Base-by-base conservation (phyloP, 768 basidiomycete genomes). In the Leccinum pellstonianum region DNA sequence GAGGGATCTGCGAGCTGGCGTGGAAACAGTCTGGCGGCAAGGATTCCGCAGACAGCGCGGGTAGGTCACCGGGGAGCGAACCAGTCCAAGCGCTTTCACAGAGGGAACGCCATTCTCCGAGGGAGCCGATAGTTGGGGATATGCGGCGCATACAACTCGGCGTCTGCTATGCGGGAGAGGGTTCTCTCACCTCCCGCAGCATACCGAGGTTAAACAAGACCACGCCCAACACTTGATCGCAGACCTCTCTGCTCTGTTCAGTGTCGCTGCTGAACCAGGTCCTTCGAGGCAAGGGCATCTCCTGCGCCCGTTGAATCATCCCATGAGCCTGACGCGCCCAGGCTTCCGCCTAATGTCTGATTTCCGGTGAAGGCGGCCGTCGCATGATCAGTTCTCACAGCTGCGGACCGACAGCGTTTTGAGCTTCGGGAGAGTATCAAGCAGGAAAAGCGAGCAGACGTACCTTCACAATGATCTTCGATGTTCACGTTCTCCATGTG, bases 201-300 rank as follows among this genome's bases (percentile, higher is more conserved):
- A 81, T 78, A 21, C 81, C 87, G 46, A 86, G 70, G 60, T 89
- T 88, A 64, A 81, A 87, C n/a, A 87, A 68, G 41, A 82, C 77
- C 3, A 82, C 83, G 4, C 82, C 83, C 53, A 83, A 78, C 0
- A 81, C 82, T 43, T 80, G 75, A 55, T 86, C 83, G 61, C 87
- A 89, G 0, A 76, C 72, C 10, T 75, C 71, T 60, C 64, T 57
- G 68, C 64, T 53, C 52, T 68, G 59, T 67, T 76, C 62, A 69
- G 67, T 55, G 38, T 48, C 21, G 6, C 58, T 58, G 10, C 50
- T 52, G 31, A 72, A 64, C 69, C 69, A 71, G 7, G 64, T 57
- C 37, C 25, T 59, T 19, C 46, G 61, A 60, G 63, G 62, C 55
- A 59, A 47, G 5, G 71, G 64, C 37, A 23, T 49, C 21, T 55